Evolutionary conservation across 164 flowering plant species (phyloP), one percentile per base, ranked within the genome.

Genomic region (Euptelea pleiosperma): DNA sequence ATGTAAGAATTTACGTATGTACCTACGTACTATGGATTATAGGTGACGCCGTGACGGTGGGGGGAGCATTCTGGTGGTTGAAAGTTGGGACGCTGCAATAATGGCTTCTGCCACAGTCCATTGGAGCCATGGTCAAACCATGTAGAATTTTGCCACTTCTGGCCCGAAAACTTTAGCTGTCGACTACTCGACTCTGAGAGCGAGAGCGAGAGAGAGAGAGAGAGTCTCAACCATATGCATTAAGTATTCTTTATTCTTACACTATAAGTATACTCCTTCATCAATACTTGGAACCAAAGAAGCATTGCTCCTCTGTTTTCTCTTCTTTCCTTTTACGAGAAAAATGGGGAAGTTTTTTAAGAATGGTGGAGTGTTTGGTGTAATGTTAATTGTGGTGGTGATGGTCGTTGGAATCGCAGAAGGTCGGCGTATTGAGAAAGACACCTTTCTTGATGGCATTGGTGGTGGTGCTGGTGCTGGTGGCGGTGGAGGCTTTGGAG

Each of bases 291-390:
- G 14, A 29, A 37, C n/a, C 7, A 21, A 35, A 48, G 24, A n/a
- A 52, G 49, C 43, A 15, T 53, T 33, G 11, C 4, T 43, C 34
- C 26, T 34, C 15, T 33, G 33, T 16, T n/a, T 26, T 6, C 24
- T 50, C 24, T 22, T 25, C 6, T 37, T 9, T 42, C 19, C 48
- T 1, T 4, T 57, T 21, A 29, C 21, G 39, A 33, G 34, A n/a
- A 40, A 31, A 29, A 65, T 65, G 69, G 58, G 63, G 45, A 65
- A 40, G 47, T 33, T 58, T 42, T 16, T 36, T 6, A 65, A 47
- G 46, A 45, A 21, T 43, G 34, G 25, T 4, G 16, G 53, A 25
- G 43, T 35, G 28, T 34, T 29, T 7, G 12, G 55, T 35, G n/a
- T 43, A 39, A 22, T 42, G 46, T 26, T 52, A 22, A 33, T 46